phyloP scores from a whole-genome alignment of 306 rosid genomes.

The Crataegus laevigata region DNA sequence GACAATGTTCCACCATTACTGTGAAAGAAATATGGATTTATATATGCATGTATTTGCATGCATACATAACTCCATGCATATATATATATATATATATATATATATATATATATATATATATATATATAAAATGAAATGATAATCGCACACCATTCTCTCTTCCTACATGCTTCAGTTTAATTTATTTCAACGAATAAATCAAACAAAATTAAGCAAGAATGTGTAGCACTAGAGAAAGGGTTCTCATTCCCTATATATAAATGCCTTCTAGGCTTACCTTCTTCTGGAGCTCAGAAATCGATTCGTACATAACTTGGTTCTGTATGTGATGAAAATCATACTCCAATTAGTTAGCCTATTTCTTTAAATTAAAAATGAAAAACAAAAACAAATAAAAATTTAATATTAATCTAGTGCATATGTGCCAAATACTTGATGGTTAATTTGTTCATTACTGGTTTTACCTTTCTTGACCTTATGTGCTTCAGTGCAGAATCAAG shows the following conservation, averaged over 20 bases:
- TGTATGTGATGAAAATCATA: constrained; percentile 21
- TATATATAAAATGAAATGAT: neutral
- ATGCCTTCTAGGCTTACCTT: constrained; percentile 33
- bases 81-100: too few species aligned
- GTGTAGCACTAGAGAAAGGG: neutral
- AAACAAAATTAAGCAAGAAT: neutral
- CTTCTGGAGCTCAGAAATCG: constrained; percentile 73
- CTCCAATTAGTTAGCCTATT: neutral
- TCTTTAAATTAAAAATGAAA: neutral
- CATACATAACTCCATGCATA: too few species aligned
- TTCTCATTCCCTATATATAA: neutral
- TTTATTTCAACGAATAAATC: neutral
- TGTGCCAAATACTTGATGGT: neutral
- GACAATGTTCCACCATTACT: neutral
- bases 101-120: too few species aligned
- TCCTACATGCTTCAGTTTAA: neutral
- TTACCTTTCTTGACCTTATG: constrained; percentile 69
- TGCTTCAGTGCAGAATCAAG: constrained; percentile 77
- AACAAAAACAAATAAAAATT: neutral
- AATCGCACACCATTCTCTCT: too few species aligned
- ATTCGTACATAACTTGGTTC: constrained; percentile 80
- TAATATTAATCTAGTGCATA: neutral
- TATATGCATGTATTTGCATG: neutral
- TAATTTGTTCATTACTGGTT: neutral
- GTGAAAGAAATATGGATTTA: neutral